Conservation (phyloP, 768 basidiomycete species). For the Phaeotremella fagi region DNA sequence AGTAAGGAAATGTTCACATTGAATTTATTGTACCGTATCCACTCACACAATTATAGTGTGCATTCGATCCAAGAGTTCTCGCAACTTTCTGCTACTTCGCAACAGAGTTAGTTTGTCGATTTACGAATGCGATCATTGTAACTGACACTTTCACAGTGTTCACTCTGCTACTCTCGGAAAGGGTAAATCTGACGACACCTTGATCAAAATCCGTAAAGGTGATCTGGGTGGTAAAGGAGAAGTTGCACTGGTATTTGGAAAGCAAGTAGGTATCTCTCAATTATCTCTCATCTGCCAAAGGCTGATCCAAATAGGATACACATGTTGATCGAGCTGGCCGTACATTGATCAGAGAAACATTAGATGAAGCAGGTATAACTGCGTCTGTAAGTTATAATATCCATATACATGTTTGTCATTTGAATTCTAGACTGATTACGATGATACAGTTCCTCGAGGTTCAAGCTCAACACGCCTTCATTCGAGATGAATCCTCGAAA, state of each 20-base stretch:
- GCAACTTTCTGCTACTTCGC: conserved; percentile 91
- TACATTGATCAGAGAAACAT: conserved; percentile 71
- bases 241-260: conserved; percentile 93
- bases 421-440: too few species aligned
- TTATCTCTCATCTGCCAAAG: too few species aligned
- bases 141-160: conserved; percentile 48
- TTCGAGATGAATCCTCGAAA: conserved; percentile 85
- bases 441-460: conserved; percentile 76
- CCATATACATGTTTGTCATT: too few species aligned
- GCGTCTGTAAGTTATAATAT: conserved; percentile 60
- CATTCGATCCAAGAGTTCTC: conserved; percentile 77
- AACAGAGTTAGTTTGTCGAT: conserved; percentile 65
- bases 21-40: too few species aligned
- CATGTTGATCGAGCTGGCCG: conserved; percentile 85
- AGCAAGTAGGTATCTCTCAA: conserved; percentile 58
- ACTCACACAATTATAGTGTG: conserved; percentile 56
- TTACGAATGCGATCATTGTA: too few species aligned
- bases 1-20: conserved; percentile 11
- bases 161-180: conserved; percentile 82
- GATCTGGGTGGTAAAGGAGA: conserved; percentile 76
- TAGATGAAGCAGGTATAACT: conserved; percentile 73
- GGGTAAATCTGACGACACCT: conserved; percentile 73
- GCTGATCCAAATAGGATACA: conserved; percentile 60
- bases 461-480: conserved; percentile 94
- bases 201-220: conserved; percentile 66